Base-by-base conservation (phyloP, 2,329 filamentous ascomycete species). In the Trichoderma asperellum region DNA sequence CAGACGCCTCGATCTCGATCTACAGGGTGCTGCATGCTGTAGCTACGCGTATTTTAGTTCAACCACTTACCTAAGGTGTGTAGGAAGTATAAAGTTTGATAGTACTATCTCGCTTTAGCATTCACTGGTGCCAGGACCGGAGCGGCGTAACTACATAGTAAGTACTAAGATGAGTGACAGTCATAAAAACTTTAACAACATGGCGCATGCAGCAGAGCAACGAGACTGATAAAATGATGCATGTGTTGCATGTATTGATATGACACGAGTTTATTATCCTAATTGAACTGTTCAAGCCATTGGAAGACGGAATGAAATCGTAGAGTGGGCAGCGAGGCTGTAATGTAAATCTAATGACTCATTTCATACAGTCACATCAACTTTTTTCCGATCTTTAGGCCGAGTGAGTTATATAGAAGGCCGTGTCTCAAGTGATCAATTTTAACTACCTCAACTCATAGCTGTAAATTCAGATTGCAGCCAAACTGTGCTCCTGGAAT, bases 311-410 rank as follows among this genome's bases (percentile, higher is more conserved):
- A 37, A 37, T 10, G 3, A 37, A 37, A 58, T 58, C n/a, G 40
- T 55, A 14, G 14, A 65, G 62, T 56, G 37, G 49, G 52, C 12
- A 57, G 52, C 52, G 18, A 27, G 37, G 27, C 8, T 32, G 2
- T 55, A 34, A 27, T n/a, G 37, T 29, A 6, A 35, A 49, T 49
- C 53, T 49, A 66, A 66, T 66, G 63, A 66, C 53, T 66, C 63
- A 66, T 66, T 66, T 66, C 5, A 35, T 35, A 57, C 18, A 24
- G 53, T 58, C 52, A 65, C 32, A 56, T 43, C 52, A n/a, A 47
- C 11, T 34, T 66, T 24, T 43, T 35, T 58, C 16, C 47, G n/a
- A 49, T 24, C 47, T 49, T 53, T 32, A 24, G 34, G 40, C 35
- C 8, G 35, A 62, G 27, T 53, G 49, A 40, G 32, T 24, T 63